Evolutionary conservation across 768 basidiomycete species (phyloP), one percentile per base, ranked within the genome.

Genomic region (Trametes meyenii): DNA sequence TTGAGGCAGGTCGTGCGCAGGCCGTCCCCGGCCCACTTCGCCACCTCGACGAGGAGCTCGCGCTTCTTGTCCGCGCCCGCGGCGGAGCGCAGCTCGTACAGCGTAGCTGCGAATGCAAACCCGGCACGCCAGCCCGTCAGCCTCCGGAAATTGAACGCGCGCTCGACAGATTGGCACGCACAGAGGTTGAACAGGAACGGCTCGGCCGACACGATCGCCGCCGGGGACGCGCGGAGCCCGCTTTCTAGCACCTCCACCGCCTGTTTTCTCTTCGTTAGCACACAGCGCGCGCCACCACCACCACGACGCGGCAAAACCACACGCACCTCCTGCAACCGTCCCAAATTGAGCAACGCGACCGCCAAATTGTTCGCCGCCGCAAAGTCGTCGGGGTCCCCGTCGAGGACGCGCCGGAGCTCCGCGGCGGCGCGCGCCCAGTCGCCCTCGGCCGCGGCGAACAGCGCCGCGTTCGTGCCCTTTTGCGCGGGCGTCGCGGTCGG

Each of bases 21-120:
- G 0, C 92, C 92, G 72, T 94, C 92, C 3, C 92, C 92, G 62
- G 89, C 90, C 90, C 90, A 93, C 70, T 89, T 89, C 14, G 90
- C 87, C 0, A 91, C 90, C 62, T 92, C 86, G 14, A 90, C 66
- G 29, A 94, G 76, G 35, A 94, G 76, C 23, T 85, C 83, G 44
- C 85, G 84, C 72, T 94, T 94, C 73, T 89, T 92, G 61, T 90
- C 87, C 55, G 84, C 79, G 2, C 89, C 87, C 1, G 83, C 82
- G 1, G 85, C 79, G 2, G 91, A 90, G 26, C 86, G 86, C 49
- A 94, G 81, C 69, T 94, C 92, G 66, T 94, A 94, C 26, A 94
- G 73, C 0, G 92, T 94, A 1, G 92, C 92, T 92, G 61, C 50
- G 42, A 33, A 42, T 24, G 29, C 42, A 14, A 53, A 52, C 13